Percentiles rank a stretch among this genome's conserved stretches.
phyloP scores from a whole-genome alignment of 2,329 filamentous ascomycete genomes.

The Curvularia eragrostidis region DNA sequence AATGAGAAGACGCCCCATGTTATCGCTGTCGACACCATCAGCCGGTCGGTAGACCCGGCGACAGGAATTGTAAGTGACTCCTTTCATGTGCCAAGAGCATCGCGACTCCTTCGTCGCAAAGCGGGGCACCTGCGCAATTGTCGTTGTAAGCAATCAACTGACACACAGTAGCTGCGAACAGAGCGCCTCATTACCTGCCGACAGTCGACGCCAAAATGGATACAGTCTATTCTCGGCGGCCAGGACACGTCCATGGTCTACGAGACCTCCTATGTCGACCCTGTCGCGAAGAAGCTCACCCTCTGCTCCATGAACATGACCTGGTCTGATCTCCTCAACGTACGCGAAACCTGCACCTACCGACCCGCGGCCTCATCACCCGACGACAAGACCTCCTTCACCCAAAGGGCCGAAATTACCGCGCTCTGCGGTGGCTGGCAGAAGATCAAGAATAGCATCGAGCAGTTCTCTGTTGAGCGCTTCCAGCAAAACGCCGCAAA shows the following conservation, averaged over 20 bases:
- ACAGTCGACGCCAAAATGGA: conserved; percentile 77
- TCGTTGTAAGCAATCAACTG: conserved; percentile 15
- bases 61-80: conserved; percentile 69
- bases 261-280: conserved; percentile 95
- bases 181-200: conserved; percentile 71
- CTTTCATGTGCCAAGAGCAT: conserved; percentile 18
- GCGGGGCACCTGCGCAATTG: neutral
- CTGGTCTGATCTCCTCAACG: conserved; percentile 85
- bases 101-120: conserved; percentile 3
- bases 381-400: conserved; percentile 74
- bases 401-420: conserved; percentile 90
- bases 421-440: conserved; percentile 97
- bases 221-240: conserved; percentile 79
- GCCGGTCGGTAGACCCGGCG: conserved; percentile 68
- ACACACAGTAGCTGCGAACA: conserved; percentile 65
- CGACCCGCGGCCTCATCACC: conserved; percentile 63
- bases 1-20: conserved; percentile 99
- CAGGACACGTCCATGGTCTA: conserved; percentile 87
- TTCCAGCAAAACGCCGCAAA: conserved; percentile 92
- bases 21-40: conserved; percentile 90
- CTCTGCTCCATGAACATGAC: conserved; percentile 98
- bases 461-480: conserved; percentile 85
- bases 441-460: conserved; percentile 93
- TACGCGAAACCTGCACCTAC: conserved; percentile 93
- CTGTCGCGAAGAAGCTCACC: conserved; percentile 80